A percentile compares a stretch with the other conserved stretches of the same genome.
Conservation (phyloP, 257 asterid species). For the Cruciata laevipes region DNA sequence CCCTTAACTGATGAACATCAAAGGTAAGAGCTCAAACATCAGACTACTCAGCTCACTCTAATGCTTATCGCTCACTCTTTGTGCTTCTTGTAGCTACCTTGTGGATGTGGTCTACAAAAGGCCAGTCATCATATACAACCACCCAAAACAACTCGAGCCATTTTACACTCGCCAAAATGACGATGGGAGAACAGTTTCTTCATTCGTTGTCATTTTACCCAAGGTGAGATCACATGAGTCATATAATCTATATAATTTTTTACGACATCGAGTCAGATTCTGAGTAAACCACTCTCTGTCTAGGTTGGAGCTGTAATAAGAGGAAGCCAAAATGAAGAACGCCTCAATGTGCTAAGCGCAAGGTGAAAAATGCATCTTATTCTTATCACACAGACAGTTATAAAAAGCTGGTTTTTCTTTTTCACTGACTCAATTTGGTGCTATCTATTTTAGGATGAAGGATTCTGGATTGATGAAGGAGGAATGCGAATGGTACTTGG, state of each 20-base stretch:
- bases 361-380: conserved; percentile 36
- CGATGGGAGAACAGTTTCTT: conserved; percentile 66
- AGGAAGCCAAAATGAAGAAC: conserved; percentile 93
- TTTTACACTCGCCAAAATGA: conserved; percentile 54
- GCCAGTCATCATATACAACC: conserved; percentile 62
- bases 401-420: background rate
- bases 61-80: background rate
- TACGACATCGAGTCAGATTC: background rate
- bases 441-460: conserved; percentile 40
- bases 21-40: conserved; percentile 28
- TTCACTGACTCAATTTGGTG: background rate
- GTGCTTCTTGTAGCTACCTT: conserved; percentile 42
- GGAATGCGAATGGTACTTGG: conserved; percentile 78
- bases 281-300: background rate
- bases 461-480: conserved; percentile 49
- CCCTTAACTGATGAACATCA: conserved; percentile 74
- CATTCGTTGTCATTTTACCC: conserved; percentile 72
- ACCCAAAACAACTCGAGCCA: conserved; percentile 62
- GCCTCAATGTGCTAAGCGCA: conserved; percentile 33
- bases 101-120: conserved; percentile 53
- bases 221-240: conserved; percentile 33
- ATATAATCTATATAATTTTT: background rate
- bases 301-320: conserved; percentile 69
- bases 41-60: background rate
- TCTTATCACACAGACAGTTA: background rate